phyloP scores from a whole-genome alignment of 2,329 filamentous ascomycete genomes.

The Aureobasidium namibiae region DNA sequence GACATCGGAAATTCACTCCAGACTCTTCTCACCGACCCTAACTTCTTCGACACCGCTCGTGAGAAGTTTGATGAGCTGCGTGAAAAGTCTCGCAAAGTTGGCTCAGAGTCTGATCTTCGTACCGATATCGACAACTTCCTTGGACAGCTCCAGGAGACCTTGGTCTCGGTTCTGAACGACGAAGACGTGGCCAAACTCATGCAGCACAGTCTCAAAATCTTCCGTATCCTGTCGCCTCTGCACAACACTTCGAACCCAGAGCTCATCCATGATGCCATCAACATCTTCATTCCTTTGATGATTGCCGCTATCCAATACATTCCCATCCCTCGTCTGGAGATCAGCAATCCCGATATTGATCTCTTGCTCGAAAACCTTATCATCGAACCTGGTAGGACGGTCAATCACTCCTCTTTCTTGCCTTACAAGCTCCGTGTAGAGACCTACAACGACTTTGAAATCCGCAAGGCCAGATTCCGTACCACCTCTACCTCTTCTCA shows the following conservation, averaged over 20 bases:
- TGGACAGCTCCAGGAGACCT: constrained; percentile 57
- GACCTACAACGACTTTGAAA: constrained; percentile 78
- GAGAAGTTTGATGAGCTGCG: constrained; percentile 55
- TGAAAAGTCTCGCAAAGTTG: constrained; percentile 49
- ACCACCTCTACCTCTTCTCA: constrained; percentile 61
- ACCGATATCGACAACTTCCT: constrained; percentile 67
- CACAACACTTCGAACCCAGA: constrained; percentile 59
- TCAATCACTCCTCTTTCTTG: constrained; percentile 82
- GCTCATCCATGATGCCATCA: constrained; percentile 65
- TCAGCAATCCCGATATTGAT: constrained; percentile 75
- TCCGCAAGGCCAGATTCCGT: constrained; percentile 66
- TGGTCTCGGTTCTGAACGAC: constrained; percentile 63
- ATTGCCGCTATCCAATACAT: constrained; percentile 76
- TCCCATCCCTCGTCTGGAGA: constrained; percentile 82
- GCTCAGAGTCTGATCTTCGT: constrained; percentile 58
- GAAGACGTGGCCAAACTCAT: constrained; percentile 62
- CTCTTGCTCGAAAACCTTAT: constrained; percentile 85
- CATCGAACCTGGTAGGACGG: constrained; percentile 74
- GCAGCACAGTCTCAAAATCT: constrained; percentile 58
- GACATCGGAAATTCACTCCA: constrained; percentile 68
- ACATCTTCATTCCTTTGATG: constrained; percentile 71
- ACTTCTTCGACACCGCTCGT: constrained; percentile 71
- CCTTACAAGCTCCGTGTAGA: constrained; percentile 75
- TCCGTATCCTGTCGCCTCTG: constrained; percentile 59
- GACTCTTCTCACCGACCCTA: constrained; percentile 74